A percentile compares a stretch with the other conserved stretches of the same genome.
Evolutionary conservation across 2,329 filamentous ascomycete species (phyloP).

Genomic region (Hypoxylon sp.): DNA sequence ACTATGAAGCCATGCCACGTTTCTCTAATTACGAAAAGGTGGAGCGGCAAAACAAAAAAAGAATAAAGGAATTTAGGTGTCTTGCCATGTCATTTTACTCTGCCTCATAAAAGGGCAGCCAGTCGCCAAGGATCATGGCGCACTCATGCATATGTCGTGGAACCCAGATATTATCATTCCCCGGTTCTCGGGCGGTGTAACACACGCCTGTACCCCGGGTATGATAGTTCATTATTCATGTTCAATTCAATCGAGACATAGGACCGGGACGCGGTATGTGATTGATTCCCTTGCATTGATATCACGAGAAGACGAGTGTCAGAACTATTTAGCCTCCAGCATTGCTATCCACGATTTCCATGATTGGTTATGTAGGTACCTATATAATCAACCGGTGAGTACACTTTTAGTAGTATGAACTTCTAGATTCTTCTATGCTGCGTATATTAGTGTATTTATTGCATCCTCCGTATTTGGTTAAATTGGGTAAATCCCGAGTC

Average conservation of each 20-base stretch:
- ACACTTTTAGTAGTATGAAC: not conserved
- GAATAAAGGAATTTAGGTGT: too few species aligned
- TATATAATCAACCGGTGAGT: not conserved
- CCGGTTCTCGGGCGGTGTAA: not conserved
- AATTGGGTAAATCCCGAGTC: not conserved
- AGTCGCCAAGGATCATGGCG: not conserved
- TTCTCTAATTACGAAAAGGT: not conserved
- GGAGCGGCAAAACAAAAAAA: too few species aligned
- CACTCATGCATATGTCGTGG: constrained; percentile 1
- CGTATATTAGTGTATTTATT: not conserved
- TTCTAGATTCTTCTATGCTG: not conserved
- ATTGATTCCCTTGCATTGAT: not conserved
- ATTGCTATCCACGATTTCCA: not conserved
- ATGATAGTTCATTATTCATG: not conserved
- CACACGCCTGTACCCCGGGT: not conserved
- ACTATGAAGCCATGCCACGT: not conserved
- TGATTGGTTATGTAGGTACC: not conserved
- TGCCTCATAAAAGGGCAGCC: not conserved
- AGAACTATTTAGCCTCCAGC: not conserved
- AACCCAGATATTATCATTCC: not conserved
- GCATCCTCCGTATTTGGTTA: not conserved
- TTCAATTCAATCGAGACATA: not conserved
- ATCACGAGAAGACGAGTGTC: not conserved
- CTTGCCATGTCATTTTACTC: not conserved
- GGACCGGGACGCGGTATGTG: not conserved